Evolutionary conservation across 1,139 yeast species (phyloP).

Genomic region (Casaregolazyma suthepensis): DNA sequence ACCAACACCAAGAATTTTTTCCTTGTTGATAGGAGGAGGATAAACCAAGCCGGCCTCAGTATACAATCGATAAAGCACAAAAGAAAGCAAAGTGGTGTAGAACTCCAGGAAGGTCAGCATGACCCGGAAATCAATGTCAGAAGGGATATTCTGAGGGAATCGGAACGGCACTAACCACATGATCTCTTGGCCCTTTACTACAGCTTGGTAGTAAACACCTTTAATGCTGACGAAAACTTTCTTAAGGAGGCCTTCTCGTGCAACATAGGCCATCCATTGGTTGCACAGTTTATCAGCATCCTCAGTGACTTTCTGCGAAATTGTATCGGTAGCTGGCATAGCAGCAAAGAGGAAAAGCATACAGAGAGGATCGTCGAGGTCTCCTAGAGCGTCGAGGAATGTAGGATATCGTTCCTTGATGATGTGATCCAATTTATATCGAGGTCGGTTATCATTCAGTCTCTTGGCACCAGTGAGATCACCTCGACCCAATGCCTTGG

Average conservation of each 20-base stretch:
- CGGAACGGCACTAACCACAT: conserved; percentile 97
- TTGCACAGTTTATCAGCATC: conserved; percentile 84
- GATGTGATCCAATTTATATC: conserved; percentile 80
- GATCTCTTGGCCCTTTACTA: conserved; percentile 81
- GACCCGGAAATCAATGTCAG: conserved; percentile 91
- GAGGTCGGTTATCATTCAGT: conserved; percentile 74
- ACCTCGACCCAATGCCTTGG: conserved; percentile 86
- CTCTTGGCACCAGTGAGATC: conserved; percentile 85
- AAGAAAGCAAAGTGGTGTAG: conserved; percentile 85
- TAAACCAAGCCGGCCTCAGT: conserved; percentile 79
- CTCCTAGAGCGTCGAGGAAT: conserved; percentile 85
- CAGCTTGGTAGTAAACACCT: conserved; percentile 95
- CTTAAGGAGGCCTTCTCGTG: conserved; percentile 72
- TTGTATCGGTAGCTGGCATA: conserved; percentile 88
- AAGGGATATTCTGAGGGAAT: conserved; percentile 91
- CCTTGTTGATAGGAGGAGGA: conserved; percentile 79
- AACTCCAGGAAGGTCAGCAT: conserved; percentile 96
- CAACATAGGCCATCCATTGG: conserved; percentile 94
- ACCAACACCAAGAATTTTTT: conserved; percentile 76
- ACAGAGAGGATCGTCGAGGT: conserved; percentile 89
- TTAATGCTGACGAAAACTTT: conserved; percentile 95
- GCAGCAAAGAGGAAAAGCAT: conserved; percentile 91
- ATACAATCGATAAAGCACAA: conserved; percentile 78
- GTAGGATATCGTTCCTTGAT: conserved; percentile 96
- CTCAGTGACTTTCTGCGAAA: conserved; percentile 69